These are phyloP conservation scores for Fusarium paranaense DNA, from an alignment of 2,329 filamentous ascomycete species.

Conservation along the genomic window DNA sequence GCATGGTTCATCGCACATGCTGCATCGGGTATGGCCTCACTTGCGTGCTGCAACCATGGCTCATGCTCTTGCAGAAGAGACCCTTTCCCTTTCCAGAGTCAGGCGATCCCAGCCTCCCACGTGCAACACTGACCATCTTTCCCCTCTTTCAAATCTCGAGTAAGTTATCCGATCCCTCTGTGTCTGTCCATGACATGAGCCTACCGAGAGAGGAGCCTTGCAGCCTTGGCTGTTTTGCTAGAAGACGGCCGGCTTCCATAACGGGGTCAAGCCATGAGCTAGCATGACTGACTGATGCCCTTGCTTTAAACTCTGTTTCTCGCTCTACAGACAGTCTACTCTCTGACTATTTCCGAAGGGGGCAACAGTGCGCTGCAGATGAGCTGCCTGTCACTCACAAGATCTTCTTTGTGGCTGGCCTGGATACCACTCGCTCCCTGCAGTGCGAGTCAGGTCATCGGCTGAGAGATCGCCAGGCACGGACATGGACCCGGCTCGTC, in stretches of 20 bases:
- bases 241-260: background rate
- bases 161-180: background rate
- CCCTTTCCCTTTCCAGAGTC: slow-evolving; percentile 13
- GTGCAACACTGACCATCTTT: slow-evolving; percentile 16
- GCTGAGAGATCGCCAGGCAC: slow-evolving; percentile 43
- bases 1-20: slow-evolving; percentile 42
- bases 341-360: background rate
- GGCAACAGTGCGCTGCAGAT: background rate
- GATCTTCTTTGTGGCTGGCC: slow-evolving; percentile 4
- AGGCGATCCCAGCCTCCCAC: slow-evolving; percentile 34
- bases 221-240: background rate
- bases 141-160: slow-evolving; percentile 5
- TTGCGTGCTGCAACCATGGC: slow-evolving; percentile 12
- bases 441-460: slow-evolving; percentile 38
- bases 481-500: slow-evolving; percentile 30
- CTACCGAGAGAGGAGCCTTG: background rate
- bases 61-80: slow-evolving; percentile 12
- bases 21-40: slow-evolving; percentile 40
- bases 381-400: background rate
- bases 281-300: slow-evolving; percentile 8
- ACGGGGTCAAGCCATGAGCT: background rate
- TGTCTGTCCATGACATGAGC: background rate
- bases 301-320: background rate
- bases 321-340: background rate
- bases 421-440: background rate